Percentiles rank a stretch among this genome's conserved stretches.
Conservation (phyloP, 208 protist species). For the Leishmania mexicana region DNA sequence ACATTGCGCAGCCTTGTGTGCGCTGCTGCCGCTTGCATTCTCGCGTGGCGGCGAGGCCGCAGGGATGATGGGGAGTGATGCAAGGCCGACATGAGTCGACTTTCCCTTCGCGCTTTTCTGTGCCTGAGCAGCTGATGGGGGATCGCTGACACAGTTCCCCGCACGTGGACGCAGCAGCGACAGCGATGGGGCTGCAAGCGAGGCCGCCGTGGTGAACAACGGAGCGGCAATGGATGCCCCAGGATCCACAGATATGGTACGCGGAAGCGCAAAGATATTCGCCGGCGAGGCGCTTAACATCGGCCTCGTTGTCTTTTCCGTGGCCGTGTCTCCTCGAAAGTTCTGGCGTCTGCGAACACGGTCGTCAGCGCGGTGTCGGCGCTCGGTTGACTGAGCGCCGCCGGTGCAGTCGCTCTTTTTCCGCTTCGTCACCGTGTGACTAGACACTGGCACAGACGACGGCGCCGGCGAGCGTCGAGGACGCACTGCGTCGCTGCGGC, state of each 20-base stretch:
- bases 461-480: neutral
- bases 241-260: slow-evolving; percentile 1
- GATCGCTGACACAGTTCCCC: neutral
- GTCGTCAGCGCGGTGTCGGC: neutral
- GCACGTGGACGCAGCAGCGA: neutral
- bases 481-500: neutral
- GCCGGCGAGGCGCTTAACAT: neutral
- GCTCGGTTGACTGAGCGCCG: neutral
- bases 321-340: neutral
- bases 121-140: neutral
- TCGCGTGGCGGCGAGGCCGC: neutral
- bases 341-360: neutral
- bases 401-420: neutral
- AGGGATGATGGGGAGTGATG: neutral
- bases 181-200: neutral
- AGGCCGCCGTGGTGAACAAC: neutral
- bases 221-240: neutral
- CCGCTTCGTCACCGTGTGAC: neutral
- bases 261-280: slow-evolving; percentile 18
- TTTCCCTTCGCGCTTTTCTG: neutral
- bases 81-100: neutral
- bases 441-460: neutral
- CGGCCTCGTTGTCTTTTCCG: neutral
- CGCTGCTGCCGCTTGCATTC: neutral
- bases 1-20: neutral